Evolutionary conservation across 2,329 filamentous ascomycete genomes (phyloP), one percentile per base, ranked within the genome.

Genomic region (Botrytis squamosa): DNA sequence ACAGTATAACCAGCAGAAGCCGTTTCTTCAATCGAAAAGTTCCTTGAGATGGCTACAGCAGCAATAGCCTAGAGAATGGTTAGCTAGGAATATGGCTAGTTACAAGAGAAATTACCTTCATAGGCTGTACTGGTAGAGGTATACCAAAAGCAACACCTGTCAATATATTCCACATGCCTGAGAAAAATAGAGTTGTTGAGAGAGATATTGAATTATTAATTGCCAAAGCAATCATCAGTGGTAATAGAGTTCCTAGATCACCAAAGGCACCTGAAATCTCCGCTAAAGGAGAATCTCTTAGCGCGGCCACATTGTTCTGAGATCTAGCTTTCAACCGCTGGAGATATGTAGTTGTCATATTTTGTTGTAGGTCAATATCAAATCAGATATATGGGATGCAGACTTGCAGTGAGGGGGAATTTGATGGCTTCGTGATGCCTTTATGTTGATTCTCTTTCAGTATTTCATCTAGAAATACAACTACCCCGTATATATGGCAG

Each of bases 251-350:
- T 76, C 95, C 95, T 60, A 98, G 87, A 81, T 98, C 95, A 76
- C 95, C 95, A 3, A 94, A 87, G 0, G 95, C 93, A 70, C 95
- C 95, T 1, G 95, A 97, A 71, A 98, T 89, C 84, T 98, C 95
- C 67, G 92, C 83, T 25, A 92, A 83, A 75, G 90, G 88, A 68
- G 87, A 85, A 36, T 80, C 81, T 75, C 83, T 85, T 74, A 92
- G 83, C 20, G 87, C 90, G 38, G 83, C 80, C 75, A 88, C 80
- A 83, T 92, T 92, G 78, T 90, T 81, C 52, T 65, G 68, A 70
- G 80, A 77, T 12, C 71, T 72, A 29, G 71, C 52, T 40, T n/a
- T 72, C 16, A 69, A 40, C 5, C 49, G 38, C 20, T 69, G 49
- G 20, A 72, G 29, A n/a, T 62, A 22, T 16, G 66, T 25, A 9